A percentile compares a stretch with the other conserved stretches of the same genome.
These are phyloP conservation scores for Capronia epimyces DNA, from an alignment of 2,329 filamentous ascomycete species.

Conservation along the genomic window DNA sequence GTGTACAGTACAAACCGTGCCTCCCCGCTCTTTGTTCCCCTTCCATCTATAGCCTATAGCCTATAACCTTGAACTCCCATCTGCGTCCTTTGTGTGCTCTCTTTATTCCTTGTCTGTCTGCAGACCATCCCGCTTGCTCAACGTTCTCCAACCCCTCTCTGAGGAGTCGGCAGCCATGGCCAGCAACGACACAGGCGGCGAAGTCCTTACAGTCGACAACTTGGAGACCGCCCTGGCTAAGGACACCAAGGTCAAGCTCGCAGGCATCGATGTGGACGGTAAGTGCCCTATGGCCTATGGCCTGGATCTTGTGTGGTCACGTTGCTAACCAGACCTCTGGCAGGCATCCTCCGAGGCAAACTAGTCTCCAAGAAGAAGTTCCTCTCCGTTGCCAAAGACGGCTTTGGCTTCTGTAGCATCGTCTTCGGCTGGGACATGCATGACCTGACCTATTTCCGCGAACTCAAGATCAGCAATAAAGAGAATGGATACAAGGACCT, in stretches of 20 bases:
- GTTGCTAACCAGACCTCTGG: constrained; percentile 8
- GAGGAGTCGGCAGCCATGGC: constrained; percentile 15
- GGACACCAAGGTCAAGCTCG: constrained; percentile 79
- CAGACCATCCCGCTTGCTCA: not conserved
- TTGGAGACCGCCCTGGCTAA: constrained; percentile 62
- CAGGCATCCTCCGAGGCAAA: constrained; percentile 70
- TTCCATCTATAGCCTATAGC: not conserved
- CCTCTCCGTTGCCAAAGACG: constrained; percentile 69
- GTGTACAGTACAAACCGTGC: constrained; percentile 3
- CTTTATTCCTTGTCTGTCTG: not conserved
- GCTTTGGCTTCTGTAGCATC: constrained; percentile 91
- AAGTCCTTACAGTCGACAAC: constrained; percentile 55
- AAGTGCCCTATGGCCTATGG: constrained; percentile 12
- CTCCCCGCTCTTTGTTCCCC: constrained; percentile 7
- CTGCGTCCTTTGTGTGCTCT: not conserved
- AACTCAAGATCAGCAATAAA: constrained; percentile 81
- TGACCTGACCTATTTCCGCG: constrained; percentile 79
- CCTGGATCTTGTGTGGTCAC: not conserved
- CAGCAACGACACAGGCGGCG: constrained; percentile 10
- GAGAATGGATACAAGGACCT: constrained; percentile 86
- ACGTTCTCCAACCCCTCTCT: not conserved
- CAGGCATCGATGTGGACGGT: constrained; percentile 81
- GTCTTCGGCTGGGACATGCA: constrained; percentile 98
- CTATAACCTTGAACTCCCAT: not conserved
- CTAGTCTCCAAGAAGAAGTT: constrained; percentile 92